Percentiles rank a stretch among this genome's conserved stretches.
Conservation (phyloP, 1,284 basidiomycete genomes). For the Trichosporon sp. region DNA sequence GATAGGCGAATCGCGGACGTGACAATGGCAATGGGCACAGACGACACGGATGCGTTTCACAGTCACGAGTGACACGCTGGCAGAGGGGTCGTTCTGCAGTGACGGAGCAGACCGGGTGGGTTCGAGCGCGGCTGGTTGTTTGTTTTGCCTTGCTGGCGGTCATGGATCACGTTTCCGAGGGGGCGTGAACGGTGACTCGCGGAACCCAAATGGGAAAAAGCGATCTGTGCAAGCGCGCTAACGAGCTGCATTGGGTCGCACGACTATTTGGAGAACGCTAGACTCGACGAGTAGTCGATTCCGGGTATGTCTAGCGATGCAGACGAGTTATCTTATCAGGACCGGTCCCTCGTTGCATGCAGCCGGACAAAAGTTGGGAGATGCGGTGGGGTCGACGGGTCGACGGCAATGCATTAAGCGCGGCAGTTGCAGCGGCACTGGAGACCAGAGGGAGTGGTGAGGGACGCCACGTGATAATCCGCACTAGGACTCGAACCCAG, state of each 20-base stretch:
- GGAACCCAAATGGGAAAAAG: background rate
- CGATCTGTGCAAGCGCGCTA: background rate
- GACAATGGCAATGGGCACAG: constrained; percentile 6
- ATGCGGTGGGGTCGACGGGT: background rate
- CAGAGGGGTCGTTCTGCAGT: background rate
- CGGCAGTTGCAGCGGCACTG: background rate
- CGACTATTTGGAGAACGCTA: background rate
- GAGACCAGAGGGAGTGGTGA: background rate
- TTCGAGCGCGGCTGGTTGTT: too few relatives aligned
- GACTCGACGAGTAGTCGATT: background rate
- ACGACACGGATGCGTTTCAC: background rate
- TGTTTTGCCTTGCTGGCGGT: background rate
- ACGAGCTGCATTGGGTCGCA: background rate
- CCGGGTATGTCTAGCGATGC: background rate
- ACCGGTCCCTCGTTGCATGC: background rate
- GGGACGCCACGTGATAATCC: constrained; percentile 3
- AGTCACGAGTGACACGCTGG: background rate
- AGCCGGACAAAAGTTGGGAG: background rate
- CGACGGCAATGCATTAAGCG: constrained; percentile 6
- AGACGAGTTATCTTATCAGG: background rate
- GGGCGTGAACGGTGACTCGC: too few relatives aligned
- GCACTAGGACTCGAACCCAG: background rate
- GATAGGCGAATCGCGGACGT: background rate
- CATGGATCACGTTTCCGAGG: background rate
- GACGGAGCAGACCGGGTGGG: background rate